These are phyloP conservation scores for Cymbidium sinense DNA, from an alignment of 106 monocot species.

Conservation along the genomic window DNA sequence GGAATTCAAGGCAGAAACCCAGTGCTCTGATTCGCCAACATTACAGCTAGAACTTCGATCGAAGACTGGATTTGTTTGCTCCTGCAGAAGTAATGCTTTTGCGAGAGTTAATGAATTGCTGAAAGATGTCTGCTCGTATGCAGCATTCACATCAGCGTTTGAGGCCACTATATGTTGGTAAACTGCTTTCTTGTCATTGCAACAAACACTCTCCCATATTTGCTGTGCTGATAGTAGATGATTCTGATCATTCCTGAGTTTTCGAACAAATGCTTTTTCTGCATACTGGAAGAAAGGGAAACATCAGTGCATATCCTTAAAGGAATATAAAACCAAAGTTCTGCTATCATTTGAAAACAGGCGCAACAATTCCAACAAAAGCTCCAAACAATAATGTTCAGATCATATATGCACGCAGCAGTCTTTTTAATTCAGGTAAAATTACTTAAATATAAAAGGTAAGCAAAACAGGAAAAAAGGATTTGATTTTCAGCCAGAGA, in stretches of 20 bases:
- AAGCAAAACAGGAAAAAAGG: too few species aligned
- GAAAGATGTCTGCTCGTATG: conserved; percentile 35
- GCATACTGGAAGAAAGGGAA: conserved; percentile 63
- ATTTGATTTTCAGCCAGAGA: too few species aligned
- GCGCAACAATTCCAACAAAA: neutral
- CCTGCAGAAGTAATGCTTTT: conserved; percentile 67
- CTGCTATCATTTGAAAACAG: neutral
- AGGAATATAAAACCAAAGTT: neutral
- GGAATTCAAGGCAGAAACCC: conserved; percentile 25
- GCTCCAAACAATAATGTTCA: neutral
- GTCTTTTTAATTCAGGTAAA: too few species aligned
- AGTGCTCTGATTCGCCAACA: conserved; percentile 26
- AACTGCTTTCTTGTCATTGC: conserved; percentile 83
- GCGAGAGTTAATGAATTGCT: conserved; percentile 46
- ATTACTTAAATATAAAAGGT: too few species aligned
- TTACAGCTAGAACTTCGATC: conserved; percentile 28
- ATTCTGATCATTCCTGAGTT: conserved; percentile 25
- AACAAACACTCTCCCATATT: conserved; percentile 59
- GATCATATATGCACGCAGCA: too few species aligned
- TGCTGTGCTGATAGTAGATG: conserved; percentile 34
- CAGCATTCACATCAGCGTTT: conserved; percentile 67
- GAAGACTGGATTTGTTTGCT: conserved; percentile 27
- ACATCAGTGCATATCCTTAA: neutral
- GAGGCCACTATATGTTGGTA: conserved; percentile 73
- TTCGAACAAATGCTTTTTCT: conserved; percentile 74